Evolutionary conservation across 2,329 filamentous ascomycete genomes (phyloP).

Genomic region (Monascus ruber): DNA sequence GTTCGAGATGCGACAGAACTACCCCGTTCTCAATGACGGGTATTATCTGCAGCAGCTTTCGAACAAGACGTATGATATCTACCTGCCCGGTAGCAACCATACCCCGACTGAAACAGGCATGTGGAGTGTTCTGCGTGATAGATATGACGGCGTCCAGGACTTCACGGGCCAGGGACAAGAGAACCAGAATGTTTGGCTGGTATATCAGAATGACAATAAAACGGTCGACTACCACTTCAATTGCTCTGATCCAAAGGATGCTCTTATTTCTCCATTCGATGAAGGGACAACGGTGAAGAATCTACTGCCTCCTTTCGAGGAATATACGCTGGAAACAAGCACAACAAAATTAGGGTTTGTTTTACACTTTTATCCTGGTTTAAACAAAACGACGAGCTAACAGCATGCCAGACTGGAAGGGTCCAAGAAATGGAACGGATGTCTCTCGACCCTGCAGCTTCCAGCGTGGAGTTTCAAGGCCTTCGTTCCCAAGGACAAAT

Average conservation of each 20-base stretch:
- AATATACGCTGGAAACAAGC: conserved; percentile 36
- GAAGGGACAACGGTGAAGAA: conserved; percentile 43
- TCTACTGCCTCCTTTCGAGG: conserved; percentile 46
- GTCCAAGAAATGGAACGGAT: conserved; percentile 38
- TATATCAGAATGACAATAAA: conserved; percentile 27
- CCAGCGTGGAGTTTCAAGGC: conserved; percentile 44
- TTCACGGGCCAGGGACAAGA: conserved; percentile 21
- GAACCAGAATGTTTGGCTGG: conserved; percentile 28
- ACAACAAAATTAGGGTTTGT: conserved; percentile 25
- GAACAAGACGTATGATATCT: conserved; percentile 38
- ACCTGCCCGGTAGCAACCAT: conserved; percentile 37
- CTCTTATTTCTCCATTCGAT: conserved; percentile 43
- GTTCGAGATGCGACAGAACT: conserved; percentile 43
- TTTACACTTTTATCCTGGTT: not conserved
- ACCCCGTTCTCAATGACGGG: conserved; percentile 45
- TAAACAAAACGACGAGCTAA: no score
- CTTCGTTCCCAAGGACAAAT: conserved; percentile 40
- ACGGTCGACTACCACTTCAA: conserved; percentile 42
- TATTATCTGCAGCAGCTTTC: conserved; percentile 41
- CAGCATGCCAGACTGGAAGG: conserved; percentile 22
- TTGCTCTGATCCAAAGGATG: conserved; percentile 32
- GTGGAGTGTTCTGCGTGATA: conserved; percentile 43
- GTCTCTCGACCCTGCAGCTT: conserved; percentile 39
- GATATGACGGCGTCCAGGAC: conserved; percentile 37
- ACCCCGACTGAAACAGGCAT: conserved; percentile 42